phyloP scores from a whole-genome alignment of 305 asterid genomes.

The Fraxinus platypoda region DNA sequence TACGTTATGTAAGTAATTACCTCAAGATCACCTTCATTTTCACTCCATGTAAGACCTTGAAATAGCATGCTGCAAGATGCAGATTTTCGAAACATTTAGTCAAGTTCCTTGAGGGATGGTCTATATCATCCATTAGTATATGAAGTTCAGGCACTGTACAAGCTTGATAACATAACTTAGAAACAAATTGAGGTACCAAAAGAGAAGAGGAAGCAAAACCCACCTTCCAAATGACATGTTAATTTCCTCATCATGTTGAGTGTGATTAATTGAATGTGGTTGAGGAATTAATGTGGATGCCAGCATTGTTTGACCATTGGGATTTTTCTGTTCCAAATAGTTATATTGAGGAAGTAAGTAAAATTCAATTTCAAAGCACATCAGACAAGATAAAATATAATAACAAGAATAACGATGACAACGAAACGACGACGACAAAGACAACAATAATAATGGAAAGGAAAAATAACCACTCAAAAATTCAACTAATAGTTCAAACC shows the following conservation, averaged over 20 bases:
- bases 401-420: not conserved
- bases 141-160: not conserved
- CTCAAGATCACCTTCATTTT: constrained; percentile 92
- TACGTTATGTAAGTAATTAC: constrained; percentile 35
- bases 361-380: constrained; percentile 2
- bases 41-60: constrained; percentile 81
- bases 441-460: not conserved
- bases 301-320: constrained; percentile 86
- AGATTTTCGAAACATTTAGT: constrained; percentile 21
- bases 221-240: constrained; percentile 97
- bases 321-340: constrained; percentile 61
- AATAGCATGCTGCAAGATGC: constrained; percentile 77
- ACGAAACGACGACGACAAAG: not conserved
- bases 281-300: constrained; percentile 87
- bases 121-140: not conserved
- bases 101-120: not conserved
- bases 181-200: constrained; percentile 5
- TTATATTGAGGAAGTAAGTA: constrained; percentile 13
- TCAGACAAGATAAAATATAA: constrained; percentile 18
- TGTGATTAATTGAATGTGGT: constrained; percentile 61
- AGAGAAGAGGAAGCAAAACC: constrained; percentile 12
- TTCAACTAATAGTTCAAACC: constrained; percentile 49
- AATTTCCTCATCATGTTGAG: constrained; percentile 81
- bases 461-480: constrained; percentile 11
- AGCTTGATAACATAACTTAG: not conserved